Conservation (phyloP, 1,139 yeast genomes). For the Kodamaea alishanica region DNA sequence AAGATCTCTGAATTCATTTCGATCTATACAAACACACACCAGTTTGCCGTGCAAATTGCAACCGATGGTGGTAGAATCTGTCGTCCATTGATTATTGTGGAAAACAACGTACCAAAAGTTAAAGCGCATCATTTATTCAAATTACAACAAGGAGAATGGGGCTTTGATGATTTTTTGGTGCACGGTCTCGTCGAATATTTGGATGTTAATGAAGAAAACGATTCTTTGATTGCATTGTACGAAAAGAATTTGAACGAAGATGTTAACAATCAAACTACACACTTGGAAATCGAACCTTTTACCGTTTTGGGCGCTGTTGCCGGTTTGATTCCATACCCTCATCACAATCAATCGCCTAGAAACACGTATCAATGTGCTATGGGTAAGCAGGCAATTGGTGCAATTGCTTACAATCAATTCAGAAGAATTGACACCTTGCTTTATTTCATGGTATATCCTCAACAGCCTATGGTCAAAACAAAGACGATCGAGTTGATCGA, state of each 20-base stretch:
- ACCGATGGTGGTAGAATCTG: constrained; percentile 99
- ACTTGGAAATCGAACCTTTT: constrained; percentile 93
- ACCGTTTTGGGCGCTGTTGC: constrained; percentile 98
- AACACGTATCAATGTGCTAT: constrained; percentile 99
- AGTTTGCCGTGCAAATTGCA: constrained; percentile 91
- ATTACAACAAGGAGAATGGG: constrained; percentile 67
- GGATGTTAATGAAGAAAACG: constrained; percentile 98
- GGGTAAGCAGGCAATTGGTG: constrained; percentile 99
- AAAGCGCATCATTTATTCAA: constrained; percentile 61
- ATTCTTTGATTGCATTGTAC: constrained; percentile 86
- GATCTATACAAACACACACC: constrained; percentile 85
- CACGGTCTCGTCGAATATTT: constrained; percentile 90
- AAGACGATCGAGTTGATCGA: constrained; percentile 93
- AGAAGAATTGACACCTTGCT: constrained; percentile 91
- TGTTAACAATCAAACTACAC: constrained; percentile 45
- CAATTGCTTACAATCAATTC: constrained; percentile 95
- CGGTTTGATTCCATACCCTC: constrained; percentile 98
- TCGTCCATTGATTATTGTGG: constrained; percentile 89
- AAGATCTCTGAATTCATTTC: constrained; percentile 87
- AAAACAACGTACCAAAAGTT: constrained; percentile 67
- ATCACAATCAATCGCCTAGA: constrained; percentile 97
- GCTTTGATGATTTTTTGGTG: constrained; percentile 81
- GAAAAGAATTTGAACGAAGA: constrained; percentile 51
- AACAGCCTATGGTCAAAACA: constrained; percentile 98
- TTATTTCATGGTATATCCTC: constrained; percentile 96